Conservation (phyloP, 352 stramenopile species). For the Thalassiosira hispida region DNA sequence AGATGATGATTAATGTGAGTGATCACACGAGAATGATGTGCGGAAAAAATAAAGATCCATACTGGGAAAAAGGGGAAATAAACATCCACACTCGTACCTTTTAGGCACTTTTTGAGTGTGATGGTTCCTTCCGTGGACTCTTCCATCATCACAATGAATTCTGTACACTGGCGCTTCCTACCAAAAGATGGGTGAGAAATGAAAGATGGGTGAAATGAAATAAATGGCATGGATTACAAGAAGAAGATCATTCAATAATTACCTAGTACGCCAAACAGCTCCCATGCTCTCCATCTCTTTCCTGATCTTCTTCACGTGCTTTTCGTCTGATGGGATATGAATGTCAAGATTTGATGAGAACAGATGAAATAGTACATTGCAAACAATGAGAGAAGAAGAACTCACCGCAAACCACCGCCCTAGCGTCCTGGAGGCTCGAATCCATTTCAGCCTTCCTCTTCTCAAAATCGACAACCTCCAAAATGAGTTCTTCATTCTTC, state of each 20-base stretch:
- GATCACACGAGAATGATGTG: too few species aligned
- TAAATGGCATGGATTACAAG: too few species aligned
- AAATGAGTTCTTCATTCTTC: constrained; percentile 67
- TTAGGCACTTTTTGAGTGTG: constrained; percentile 69
- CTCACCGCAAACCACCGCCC: constrained; percentile 34
- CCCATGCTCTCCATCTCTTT: constrained; percentile 62
- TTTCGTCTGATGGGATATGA: constrained; percentile 50
- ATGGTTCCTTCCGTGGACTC: constrained; percentile 76
- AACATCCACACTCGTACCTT: constrained; percentile 6
- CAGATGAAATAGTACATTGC: background rate
- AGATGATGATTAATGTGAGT: background rate
- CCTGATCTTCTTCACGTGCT: constrained; percentile 65
- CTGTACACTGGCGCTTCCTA: constrained; percentile 59
- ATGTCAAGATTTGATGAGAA: background rate
- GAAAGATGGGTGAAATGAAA: too few species aligned
- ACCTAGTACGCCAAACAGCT: constrained; percentile 68
- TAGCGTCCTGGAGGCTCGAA: constrained; percentile 26
- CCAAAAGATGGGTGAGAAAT: too few species aligned
- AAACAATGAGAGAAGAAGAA: constrained; percentile 4
- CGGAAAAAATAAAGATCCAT: too few species aligned
- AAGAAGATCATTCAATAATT: constrained; percentile 15
- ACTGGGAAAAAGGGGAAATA: too few species aligned
- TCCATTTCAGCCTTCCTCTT: constrained; percentile 48
- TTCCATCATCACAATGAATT: constrained; percentile 73
- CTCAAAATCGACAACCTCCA: constrained; percentile 49